A percentile compares a stretch with the other conserved stretches of the same genome.
These are phyloP conservation scores for Colletotrichum tanaceti DNA, from an alignment of 2,329 filamentous ascomycete species.

Conservation along the genomic window DNA sequence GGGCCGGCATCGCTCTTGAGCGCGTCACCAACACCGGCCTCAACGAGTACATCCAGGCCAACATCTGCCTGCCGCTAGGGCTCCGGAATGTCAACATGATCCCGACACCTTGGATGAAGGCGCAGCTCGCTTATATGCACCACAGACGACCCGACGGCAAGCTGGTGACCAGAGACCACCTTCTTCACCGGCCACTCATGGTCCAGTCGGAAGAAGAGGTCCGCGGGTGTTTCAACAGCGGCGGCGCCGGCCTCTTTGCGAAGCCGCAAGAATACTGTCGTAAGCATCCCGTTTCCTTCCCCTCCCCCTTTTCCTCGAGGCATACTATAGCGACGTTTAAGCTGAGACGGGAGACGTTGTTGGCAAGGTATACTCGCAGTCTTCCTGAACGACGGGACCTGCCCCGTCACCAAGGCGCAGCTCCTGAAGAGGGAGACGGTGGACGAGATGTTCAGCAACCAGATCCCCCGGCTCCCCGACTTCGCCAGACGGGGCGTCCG, in stretches of 20 bases:
- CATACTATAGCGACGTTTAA: no score
- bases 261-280: constrained; percentile 70
- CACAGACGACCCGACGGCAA: constrained; percentile 58
- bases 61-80: constrained; percentile 61
- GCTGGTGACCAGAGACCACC: constrained; percentile 59
- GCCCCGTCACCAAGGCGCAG: constrained; percentile 63
- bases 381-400: constrained; percentile 73
- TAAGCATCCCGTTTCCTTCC: constrained; percentile 47
- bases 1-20: constrained; percentile 64
- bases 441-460: constrained; percentile 73
- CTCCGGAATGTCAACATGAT: constrained; percentile 67
- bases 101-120: constrained; percentile 64
- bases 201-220: constrained; percentile 52
- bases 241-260: constrained; percentile 71
- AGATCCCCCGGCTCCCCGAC: constrained; percentile 66
- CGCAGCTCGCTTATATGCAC: constrained; percentile 68
- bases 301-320: no score
- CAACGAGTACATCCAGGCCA: constrained; percentile 60
- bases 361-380: constrained; percentile 68
- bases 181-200: constrained; percentile 58
- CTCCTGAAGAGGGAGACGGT: constrained; percentile 70
- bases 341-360: neutral
- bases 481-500: constrained; percentile 60
- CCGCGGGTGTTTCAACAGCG: constrained; percentile 62
- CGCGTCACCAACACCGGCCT: constrained; percentile 56